A percentile compares a stretch with the other conserved stretches of the same genome.
These are phyloP conservation scores for Chytridium lagenaria DNA, from an alignment of 371 early-diverging fungal genomes.

Conservation along the genomic window DNA sequence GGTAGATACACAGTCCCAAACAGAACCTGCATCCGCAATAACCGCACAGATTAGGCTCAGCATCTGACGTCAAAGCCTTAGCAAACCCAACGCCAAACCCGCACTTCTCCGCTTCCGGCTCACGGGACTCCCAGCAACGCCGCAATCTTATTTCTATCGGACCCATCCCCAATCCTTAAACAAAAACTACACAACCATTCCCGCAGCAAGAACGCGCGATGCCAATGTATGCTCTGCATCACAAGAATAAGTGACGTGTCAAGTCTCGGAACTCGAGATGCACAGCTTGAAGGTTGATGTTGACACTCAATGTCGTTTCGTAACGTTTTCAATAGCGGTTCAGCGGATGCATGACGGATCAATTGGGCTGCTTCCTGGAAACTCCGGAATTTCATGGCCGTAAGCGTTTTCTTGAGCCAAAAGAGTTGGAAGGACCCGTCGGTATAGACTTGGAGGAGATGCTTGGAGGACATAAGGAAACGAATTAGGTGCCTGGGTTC, in stretches of 20 bases:
- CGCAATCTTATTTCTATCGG: background rate
- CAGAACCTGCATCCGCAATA: slow-evolving; percentile 17
- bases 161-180: slow-evolving; percentile 4
- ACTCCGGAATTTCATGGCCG: background rate
- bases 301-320: background rate
- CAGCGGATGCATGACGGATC: background rate
- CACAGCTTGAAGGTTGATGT: background rate
- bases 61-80: background rate
- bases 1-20: slow-evolving; percentile 7
- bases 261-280: background rate
- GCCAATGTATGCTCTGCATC: background rate
- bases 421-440: background rate
- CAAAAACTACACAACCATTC: slow-evolving; percentile 8
- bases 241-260: background rate
- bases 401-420: background rate
- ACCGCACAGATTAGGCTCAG: background rate
- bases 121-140: background rate
- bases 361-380: background rate
- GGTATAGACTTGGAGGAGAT: background rate
- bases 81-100: slow-evolving; percentile 7
- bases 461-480: background rate
- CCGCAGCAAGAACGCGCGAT: background rate
- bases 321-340: background rate
- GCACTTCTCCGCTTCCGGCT: background rate
- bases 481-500: background rate